A percentile compares a stretch with the other conserved stretches of the same genome.
These are phyloP conservation scores for Nicotiana benthamiana DNA, from an alignment of 257 asterid genomes.

Conservation along the genomic window DNA sequence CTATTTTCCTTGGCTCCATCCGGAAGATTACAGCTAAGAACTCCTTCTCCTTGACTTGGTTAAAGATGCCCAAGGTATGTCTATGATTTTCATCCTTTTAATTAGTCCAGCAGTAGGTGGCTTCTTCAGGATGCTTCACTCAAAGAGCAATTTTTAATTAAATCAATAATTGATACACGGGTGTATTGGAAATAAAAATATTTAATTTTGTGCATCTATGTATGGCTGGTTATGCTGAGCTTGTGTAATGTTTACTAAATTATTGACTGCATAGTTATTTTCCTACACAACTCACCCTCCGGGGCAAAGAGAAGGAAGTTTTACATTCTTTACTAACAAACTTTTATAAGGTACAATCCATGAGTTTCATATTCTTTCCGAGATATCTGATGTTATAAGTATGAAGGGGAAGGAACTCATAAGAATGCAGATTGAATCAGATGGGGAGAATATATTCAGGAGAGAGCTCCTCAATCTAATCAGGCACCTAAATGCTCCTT, in stretches of 20 bases:
- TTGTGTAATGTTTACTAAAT: neutral
- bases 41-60: neutral
- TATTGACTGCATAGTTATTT: neutral
- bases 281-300: neutral
- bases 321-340: neutral
- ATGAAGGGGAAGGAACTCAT: neutral
- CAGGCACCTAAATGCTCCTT: slow-evolving; percentile 23
- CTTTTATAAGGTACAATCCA: neutral
- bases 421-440: neutral
- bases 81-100: neutral
- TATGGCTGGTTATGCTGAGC: neutral
- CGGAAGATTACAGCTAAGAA: neutral
- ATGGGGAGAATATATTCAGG: slow-evolving; percentile 17
- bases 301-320: neutral
- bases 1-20: neutral
- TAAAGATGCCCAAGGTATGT: neutral
- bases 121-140: neutral
- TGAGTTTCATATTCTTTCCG: neutral
- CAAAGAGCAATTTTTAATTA: neutral
- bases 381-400: neutral
- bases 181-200: neutral
- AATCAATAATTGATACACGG: neutral
- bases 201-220: neutral
- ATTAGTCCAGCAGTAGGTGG: neutral
- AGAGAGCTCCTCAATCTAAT: slow-evolving; percentile 22